A percentile compares a stretch with the other conserved stretches of the same genome.
phyloP scores from a whole-genome alignment of 257 asterid genomes.

The Solanum sparsipilum region DNA sequence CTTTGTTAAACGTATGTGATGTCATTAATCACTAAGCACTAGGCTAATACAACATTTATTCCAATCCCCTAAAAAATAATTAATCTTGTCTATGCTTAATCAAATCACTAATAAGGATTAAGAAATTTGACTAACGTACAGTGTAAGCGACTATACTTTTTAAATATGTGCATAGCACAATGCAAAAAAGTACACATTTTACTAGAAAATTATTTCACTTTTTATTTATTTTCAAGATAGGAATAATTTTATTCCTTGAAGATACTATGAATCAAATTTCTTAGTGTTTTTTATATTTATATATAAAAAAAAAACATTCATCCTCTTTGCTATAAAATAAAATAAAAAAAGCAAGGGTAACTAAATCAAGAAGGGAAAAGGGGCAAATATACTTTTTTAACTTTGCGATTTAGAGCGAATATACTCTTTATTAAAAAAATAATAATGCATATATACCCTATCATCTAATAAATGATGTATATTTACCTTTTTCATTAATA shows the following conservation, averaged over 20 bases:
- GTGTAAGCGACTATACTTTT: neutral
- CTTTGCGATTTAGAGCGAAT: no score
- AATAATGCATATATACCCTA: neutral
- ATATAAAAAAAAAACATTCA: neutral
- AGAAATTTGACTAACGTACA: neutral
- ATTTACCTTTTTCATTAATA: no score
- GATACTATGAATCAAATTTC: neutral
- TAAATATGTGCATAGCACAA: neutral
- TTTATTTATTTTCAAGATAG: neutral
- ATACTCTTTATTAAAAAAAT: no score
- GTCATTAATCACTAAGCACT: neutral
- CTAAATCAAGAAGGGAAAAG: neutral
- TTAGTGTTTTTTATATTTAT: neutral
- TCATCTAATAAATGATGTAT: no score
- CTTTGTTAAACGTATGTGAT: neutral
- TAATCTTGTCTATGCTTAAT: neutral
- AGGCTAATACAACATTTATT: neutral
- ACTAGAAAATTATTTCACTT: neutral
- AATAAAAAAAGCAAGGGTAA: neutral
- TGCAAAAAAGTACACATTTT: neutral
- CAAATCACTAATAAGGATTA: neutral
- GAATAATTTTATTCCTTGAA: neutral
- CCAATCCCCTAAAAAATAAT: neutral
- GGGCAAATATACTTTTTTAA: neutral
- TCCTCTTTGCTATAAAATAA: neutral